Evolutionary conservation across 1,284 basidiomycete genomes (phyloP).

Genomic region (Farysia itapuensis): DNA sequence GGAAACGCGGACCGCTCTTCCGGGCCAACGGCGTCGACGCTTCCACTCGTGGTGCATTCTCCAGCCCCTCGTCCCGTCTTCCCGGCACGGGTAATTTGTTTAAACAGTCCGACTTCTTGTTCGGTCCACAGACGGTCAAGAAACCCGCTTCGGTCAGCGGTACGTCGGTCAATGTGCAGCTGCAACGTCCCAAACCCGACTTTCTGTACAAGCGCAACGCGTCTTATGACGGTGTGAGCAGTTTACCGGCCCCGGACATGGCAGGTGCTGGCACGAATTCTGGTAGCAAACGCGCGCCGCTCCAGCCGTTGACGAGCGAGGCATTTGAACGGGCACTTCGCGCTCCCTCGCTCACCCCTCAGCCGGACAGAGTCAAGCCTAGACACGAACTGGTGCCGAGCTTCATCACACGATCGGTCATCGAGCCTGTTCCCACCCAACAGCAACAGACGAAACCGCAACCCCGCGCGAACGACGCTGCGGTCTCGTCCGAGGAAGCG

Average conservation of each 20-base stretch:
- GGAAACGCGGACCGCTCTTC: constrained; percentile 20
- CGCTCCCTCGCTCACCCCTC: constrained; percentile 17
- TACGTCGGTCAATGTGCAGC: not conserved
- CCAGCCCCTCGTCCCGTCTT: not conserved
- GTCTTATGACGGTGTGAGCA: constrained; percentile 13
- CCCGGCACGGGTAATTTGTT: no score
- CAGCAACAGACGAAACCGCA: no score
- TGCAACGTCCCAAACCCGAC: constrained; percentile 6
- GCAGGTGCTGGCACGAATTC: no score
- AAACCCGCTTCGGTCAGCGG: constrained; percentile 12
- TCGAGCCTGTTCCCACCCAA: constrained; percentile 18
- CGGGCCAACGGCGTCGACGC: not conserved
- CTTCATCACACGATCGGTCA: constrained; percentile 30
- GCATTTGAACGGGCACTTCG: constrained; percentile 30
- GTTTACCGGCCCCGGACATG: not conserved
- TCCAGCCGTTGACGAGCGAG: constrained; percentile 13
- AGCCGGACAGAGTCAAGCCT: constrained; percentile 17
- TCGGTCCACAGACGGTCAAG: constrained; percentile 1
- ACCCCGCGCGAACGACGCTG: no score
- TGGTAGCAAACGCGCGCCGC: not conserved
- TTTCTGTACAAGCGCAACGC: constrained; percentile 21
- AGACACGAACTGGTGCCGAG: constrained; percentile 15
- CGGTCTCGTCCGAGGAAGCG: not conserved
- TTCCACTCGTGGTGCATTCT: not conserved
- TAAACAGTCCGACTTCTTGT: not conserved